Evolutionary conservation across 805 yeast genomes (phyloP).

Genomic region (Candida fluviatilis): DNA sequence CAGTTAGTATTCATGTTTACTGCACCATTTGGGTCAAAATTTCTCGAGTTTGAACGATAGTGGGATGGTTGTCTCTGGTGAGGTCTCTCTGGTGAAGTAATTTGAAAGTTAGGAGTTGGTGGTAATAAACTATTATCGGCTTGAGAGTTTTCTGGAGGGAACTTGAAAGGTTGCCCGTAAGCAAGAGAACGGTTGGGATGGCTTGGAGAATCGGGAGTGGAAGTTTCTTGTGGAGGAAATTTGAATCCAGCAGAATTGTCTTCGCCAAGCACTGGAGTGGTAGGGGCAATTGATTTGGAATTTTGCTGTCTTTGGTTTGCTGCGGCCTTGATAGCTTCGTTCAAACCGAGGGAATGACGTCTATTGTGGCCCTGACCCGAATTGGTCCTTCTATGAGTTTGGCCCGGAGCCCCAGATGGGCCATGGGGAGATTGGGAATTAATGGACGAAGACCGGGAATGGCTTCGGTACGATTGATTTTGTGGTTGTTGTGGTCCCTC

Average conservation of each 20-base stretch:
- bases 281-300: conserved; percentile 30
- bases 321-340: conserved; percentile 96
- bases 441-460: conserved; percentile 31
- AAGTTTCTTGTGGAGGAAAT: conserved; percentile 16
- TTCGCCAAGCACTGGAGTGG: conserved; percentile 47
- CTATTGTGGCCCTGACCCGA: conserved; percentile 68
- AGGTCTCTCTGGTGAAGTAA: conserved; percentile 37
- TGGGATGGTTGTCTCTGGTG: conserved; percentile 40
- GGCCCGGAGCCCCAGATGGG: too few relatives aligned
- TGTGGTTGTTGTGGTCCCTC: conserved; percentile 7
- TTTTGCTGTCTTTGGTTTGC: conserved; percentile 68
- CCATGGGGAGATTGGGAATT: conserved; percentile 12
- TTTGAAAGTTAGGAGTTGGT: conserved; percentile 50
- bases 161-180: conserved; percentile 52
- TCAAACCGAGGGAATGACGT: conserved; percentile 87
- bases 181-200: conserved; percentile 40
- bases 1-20: conserved; percentile 53
- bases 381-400: conserved; percentile 34
- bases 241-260: conserved; percentile 4
- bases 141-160: conserved; percentile 45
- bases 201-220: conserved; percentile 11
- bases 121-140: conserved; percentile 34
- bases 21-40: conserved; percentile 30
- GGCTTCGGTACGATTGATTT: conserved; percentile 16
- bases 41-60: conserved; percentile 35